phyloP scores from a whole-genome alignment of 257 asterid genomes.

The Nyctanthes arbortristis region DNA sequence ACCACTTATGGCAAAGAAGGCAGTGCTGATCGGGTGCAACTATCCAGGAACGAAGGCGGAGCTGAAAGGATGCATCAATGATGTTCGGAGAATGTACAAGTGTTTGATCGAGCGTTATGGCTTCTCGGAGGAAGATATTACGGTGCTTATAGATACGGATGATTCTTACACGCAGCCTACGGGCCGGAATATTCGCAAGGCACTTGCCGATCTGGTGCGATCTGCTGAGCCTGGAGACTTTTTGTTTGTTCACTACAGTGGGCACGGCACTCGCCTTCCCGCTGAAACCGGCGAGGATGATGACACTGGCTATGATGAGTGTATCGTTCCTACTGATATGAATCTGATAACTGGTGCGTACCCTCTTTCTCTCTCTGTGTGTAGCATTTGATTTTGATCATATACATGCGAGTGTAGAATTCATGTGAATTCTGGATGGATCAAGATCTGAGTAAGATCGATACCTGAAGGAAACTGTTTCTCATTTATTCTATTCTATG shows the following conservation, averaged over 20 bases:
- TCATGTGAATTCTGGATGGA: no score
- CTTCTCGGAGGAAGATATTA: slow-evolving; percentile 74
- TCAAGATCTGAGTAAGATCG: background rate
- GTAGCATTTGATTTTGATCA: no score
- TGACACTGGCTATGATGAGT: slow-evolving; percentile 95
- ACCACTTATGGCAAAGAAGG: slow-evolving; percentile 65
- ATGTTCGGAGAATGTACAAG: slow-evolving; percentile 71
- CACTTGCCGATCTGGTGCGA: slow-evolving; percentile 65
- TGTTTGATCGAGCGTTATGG: slow-evolving; percentile 74
- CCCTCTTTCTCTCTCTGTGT: background rate
- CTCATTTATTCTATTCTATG: background rate
- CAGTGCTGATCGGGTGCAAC: slow-evolving; percentile 89
- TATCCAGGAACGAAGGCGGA: slow-evolving; percentile 90
- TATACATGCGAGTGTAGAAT: no score
- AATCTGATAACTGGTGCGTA: slow-evolving; percentile 78
- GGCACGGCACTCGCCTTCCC: slow-evolving; percentile 96
- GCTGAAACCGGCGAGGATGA: slow-evolving; percentile 99
- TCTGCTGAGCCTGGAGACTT: slow-evolving; percentile 65
- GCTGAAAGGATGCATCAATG: slow-evolving; percentile 93
- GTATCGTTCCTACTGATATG: slow-evolving; percentile 93
- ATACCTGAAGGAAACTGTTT: background rate
- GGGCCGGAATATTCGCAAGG: slow-evolving; percentile 77
- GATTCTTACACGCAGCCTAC: slow-evolving; percentile 75
- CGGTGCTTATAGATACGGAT: slow-evolving; percentile 78
- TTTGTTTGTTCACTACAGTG: slow-evolving; percentile 92